These are phyloP conservation scores for Fraxinus anomala DNA, from an alignment of 257 asterid species.

Conservation along the genomic window DNA sequence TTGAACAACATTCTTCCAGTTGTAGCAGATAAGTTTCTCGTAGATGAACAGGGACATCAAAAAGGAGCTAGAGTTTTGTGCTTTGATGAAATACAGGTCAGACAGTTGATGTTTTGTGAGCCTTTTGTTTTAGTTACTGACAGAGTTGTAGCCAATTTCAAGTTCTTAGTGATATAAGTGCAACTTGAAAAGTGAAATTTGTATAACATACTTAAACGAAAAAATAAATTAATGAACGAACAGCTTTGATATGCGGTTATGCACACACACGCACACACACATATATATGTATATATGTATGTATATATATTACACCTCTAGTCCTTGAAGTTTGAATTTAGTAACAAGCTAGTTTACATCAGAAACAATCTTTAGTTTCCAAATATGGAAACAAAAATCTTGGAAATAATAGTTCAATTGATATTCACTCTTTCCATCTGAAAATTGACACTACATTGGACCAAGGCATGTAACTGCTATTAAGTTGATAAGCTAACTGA, in stretches of 20 bases:
- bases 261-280: too few relatives aligned
- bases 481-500: neutral
- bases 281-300: too few relatives aligned
- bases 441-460: neutral
- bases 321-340: neutral
- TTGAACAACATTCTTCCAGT: constrained; percentile 88
- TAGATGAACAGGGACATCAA: constrained; percentile 52
- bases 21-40: constrained; percentile 91
- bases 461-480: neutral
- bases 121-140: neutral
- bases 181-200: neutral
- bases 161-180: neutral
- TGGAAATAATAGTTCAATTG: constrained; percentile 1
- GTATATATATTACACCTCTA: neutral
- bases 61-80: constrained; percentile 89
- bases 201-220: neutral
- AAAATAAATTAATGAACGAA: neutral
- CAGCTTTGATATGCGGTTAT: neutral
- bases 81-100: constrained; percentile 95
- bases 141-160: neutral
- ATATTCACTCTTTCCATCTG: neutral
- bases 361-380: neutral
- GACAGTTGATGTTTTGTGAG: neutral
- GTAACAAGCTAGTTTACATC: neutral
- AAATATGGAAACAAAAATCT: neutral